Base-by-base conservation (phyloP, 768 basidiomycete genomes). In the Tylopilus plumbeoviolaceoides region DNA sequence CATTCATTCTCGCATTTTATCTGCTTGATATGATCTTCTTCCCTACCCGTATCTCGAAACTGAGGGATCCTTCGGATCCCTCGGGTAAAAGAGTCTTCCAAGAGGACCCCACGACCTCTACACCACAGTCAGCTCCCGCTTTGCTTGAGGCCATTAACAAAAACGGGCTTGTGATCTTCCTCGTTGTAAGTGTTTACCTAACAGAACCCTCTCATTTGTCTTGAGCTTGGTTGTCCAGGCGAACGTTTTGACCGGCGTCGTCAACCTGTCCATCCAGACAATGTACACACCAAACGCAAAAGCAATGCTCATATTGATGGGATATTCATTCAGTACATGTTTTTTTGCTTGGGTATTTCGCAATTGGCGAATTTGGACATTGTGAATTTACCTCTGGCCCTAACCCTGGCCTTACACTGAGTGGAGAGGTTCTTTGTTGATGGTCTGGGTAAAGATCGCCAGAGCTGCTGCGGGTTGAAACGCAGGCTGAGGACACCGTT, bases 81-180 rank as follows among this genome's bases (percentile, higher is more conserved):
- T 39, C 62, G 18, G 60, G 62, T 41, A 57, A 64, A 54, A 59
- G 53, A 4, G 58, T 71, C 36, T 49, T 66, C 17, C 63, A 59
- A 40, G 57, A 65, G 39, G 65, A 65, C n/a, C 61, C 56, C 31
- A 62, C 53, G 20, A 36, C 56, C 15, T 61, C 60, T 1, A 49
- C 47, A 7, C 45, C 57, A 18, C 57, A 51, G 45, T 59, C 59
- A 4, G 63, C 82, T 3, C 81, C 80, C 1, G 61, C 68, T 23
- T 70, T 98, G 27, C 72, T 98, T 14, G 84, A 88, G 25, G 90
- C 90, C 1, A 75, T 97, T 47, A 98, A 98, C 65, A 77, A 73
- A 54, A 94, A 98, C 57, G 82, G 87, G 0, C 70, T 98, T 11
- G 70, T 74, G 7, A 61, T 95, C 20, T 99, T 99, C 69, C 78